Evolutionary conservation across 2,329 filamentous ascomycete species (phyloP).

Genomic region (Pseudogymnoascus sp.): DNA sequence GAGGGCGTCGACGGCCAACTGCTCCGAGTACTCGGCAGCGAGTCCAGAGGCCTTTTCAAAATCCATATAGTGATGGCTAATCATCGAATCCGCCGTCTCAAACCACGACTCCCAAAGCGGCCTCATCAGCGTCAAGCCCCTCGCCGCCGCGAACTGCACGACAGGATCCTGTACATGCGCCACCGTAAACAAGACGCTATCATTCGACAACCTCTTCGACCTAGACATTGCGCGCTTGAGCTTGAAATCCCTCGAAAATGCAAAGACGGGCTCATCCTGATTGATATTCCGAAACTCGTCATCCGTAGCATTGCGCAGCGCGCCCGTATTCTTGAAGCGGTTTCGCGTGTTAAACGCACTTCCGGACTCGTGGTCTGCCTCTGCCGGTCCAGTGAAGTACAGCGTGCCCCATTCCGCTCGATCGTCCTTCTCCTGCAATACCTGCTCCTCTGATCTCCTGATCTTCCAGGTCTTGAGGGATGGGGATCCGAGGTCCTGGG

Average conservation of each 20-base stretch:
- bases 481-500: constrained; percentile 30
- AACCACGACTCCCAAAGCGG: constrained; percentile 77
- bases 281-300: constrained; percentile 59
- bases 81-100: constrained; percentile 48
- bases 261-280: constrained; percentile 74
- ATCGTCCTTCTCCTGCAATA: constrained; percentile 67
- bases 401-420: constrained; percentile 77
- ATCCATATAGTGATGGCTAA: constrained; percentile 69
- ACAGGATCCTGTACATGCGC: constrained; percentile 70
- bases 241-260: constrained; percentile 60
- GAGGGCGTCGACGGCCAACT: constrained; percentile 62
- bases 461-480: constrained; percentile 59
- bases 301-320: constrained; percentile 58
- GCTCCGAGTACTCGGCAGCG: constrained; percentile 63
- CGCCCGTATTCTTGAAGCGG: constrained; percentile 59
- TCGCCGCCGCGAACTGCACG: constrained; percentile 67
- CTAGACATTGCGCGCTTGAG: constrained; percentile 33
- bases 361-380: constrained; percentile 61
- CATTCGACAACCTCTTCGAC: constrained; percentile 25
- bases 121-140: constrained; percentile 68
- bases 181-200: constrained; percentile 64
- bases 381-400: constrained; percentile 63
- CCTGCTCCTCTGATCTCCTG: constrained; percentile 49
- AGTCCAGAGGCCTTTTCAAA: constrained; percentile 54
- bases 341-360: constrained; percentile 57